Evolutionary conservation across 139 green algal genomes (phyloP).

Genomic region (Closterium sp.): DNA sequence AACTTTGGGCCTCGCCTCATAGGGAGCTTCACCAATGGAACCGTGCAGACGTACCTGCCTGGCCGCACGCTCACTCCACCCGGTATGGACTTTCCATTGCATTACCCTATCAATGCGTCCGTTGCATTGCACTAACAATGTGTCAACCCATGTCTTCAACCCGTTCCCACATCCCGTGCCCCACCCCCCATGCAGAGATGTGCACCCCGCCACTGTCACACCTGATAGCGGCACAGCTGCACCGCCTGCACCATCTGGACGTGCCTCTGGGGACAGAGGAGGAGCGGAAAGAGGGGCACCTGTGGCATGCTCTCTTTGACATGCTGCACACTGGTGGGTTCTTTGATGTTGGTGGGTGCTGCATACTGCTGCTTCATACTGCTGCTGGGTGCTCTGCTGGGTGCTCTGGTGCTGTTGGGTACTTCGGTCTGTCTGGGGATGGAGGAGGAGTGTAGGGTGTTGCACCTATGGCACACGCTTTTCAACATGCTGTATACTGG

Average conservation of each 20-base stretch:
- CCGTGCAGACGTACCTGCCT: neutral
- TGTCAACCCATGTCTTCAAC: no score
- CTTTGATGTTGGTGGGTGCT: no score
- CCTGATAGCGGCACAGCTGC: neutral
- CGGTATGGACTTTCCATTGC: neutral
- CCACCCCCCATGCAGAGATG: neutral
- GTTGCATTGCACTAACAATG: no score
- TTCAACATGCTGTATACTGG: neutral
- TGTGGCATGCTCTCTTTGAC: neutral
- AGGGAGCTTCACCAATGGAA: neutral
- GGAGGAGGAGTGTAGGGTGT: neutral
- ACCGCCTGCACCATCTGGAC: neutral
- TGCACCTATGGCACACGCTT: neutral
- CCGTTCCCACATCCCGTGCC: neutral
- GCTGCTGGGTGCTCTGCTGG: no score
- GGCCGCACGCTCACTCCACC: neutral
- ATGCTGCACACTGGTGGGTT: neutral
- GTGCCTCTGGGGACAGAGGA: neutral
- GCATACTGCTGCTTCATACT: no score
- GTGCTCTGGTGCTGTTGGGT: no score
- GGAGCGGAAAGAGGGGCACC: neutral
- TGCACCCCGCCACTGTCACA: no score
- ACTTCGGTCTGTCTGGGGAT: neutral
- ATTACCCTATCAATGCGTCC: no score
- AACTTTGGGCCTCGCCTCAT: neutral